A percentile compares a stretch with the other conserved stretches of the same genome.
Evolutionary conservation across 179 eudicot genomes (phyloP).

Genomic region (Camellia oleifera): DNA sequence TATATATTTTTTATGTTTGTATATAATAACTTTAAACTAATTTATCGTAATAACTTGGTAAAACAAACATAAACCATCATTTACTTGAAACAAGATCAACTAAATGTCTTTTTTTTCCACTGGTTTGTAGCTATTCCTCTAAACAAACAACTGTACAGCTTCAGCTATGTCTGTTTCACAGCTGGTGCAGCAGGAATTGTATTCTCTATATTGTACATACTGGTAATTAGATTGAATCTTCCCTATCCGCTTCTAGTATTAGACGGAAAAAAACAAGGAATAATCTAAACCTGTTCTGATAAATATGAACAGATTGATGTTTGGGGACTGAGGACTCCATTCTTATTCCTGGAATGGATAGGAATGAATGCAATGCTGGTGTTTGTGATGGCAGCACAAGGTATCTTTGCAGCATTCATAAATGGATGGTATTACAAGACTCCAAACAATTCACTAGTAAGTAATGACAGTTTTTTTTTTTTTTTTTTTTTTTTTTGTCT

Average conservation of each 20-base stretch:
- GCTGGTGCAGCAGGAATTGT: conserved; percentile 54
- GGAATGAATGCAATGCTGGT: conserved; percentile 60
- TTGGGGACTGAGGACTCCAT: conserved; percentile 46
- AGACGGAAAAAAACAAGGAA: not conserved
- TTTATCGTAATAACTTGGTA: too few species aligned
- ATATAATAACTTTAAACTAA: too few species aligned
- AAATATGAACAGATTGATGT: conserved; percentile 41
- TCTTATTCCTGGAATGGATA: conserved; percentile 49
- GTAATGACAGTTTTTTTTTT: not conserved
- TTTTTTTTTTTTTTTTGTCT: not conserved
- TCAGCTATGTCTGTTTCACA: conserved; percentile 53
- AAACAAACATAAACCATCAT: too few species aligned
- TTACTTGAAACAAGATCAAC: not conserved
- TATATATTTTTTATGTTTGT: too few species aligned
- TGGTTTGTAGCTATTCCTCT: conserved; percentile 47
- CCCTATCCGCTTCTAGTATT: not conserved
- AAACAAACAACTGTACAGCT: conserved; percentile 54
- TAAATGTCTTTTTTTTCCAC: not conserved
- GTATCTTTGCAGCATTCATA: conserved; percentile 43
- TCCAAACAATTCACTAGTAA: conserved; percentile 37
- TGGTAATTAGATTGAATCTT: conserved; percentile 24
- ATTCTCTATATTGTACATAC: conserved; percentile 39
- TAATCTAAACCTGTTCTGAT: not conserved
- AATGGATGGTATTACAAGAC: conserved; percentile 50
- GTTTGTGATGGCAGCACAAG: conserved; percentile 54